Evolutionary conservation across 2,329 filamentous ascomycete species (phyloP), one percentile per base, ranked within the genome.

Genomic region (Cladosporium oxysporum): DNA sequence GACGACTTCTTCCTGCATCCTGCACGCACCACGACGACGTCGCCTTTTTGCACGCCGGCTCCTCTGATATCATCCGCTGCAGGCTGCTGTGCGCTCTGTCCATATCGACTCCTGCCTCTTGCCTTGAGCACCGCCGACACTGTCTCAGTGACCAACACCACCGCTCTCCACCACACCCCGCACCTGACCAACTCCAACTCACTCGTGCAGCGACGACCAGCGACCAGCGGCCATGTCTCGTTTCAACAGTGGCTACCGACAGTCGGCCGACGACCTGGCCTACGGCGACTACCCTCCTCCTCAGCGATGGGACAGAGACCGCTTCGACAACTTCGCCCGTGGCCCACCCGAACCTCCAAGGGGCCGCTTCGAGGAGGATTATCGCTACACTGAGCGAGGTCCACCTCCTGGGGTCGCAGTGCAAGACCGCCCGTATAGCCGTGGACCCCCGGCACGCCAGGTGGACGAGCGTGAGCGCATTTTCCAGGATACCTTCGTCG

Each of bases 241-340:
- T 55, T 73, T 68, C 66, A 66, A 68, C 57, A 29, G 57, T 35
- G 55, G 63, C 58, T 52, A 53, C 55, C 67, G 70, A 26, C 63
- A 68, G 29, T 81, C 79, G n/a, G 77, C 78, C 23, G 80, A 79
- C 68, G 77, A 79, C 65, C 75, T 83, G 57, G 77, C 78, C 52
- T 78, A 77, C 69, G 78, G 76, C 67, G 81, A 82, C 31, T 57
- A 63, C 26, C 61, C 61, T 44, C 61, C 61, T 26, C 77, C 78
- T n/a, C 76, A 83, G 69, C 77, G 82, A 71, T 84, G 82, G 82
- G 82, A 84, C 69, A 78, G 82, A 66, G 81, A 83, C 66, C 78
- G 78, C 66, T 83, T 84, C 68, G 82, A 84, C 74, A 79, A 81
- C 66, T 78, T 81, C 73, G 77, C 78, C 21, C 76, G 77, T 41